Conservation (phyloP, 352 stramenopile genomes). For the Pythium pyrilobum region DNA sequence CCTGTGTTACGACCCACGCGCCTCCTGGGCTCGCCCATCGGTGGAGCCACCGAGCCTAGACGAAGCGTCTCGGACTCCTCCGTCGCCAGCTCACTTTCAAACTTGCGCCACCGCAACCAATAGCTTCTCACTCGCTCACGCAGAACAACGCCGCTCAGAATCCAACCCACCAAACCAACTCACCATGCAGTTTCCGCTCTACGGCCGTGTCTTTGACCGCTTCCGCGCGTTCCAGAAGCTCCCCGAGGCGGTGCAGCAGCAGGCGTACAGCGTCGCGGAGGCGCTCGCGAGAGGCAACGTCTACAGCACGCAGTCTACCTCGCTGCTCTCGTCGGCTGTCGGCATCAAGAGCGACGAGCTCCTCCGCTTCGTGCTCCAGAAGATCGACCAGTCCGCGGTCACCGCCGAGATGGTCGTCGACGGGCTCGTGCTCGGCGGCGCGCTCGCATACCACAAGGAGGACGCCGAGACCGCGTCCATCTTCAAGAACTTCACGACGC, state of each 20-base stretch:
- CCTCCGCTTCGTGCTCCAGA: no score
- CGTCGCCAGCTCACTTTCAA: no score
- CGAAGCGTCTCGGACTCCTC: no score
- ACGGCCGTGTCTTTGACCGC: constrained; percentile 12
- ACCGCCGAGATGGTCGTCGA: constrained; percentile 15
- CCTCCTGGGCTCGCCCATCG: no score
- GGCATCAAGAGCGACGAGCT: constrained; percentile 5
- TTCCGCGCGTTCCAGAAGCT: constrained; percentile 9
- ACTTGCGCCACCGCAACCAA: no score
- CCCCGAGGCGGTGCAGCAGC: constrained; percentile 1
- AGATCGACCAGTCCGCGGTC: constrained; percentile 10
- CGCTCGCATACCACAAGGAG: constrained; percentile 18
- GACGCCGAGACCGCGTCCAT: no score
- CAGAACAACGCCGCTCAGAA: no score
- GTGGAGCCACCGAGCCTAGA: no score
- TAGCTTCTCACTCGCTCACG: no score
- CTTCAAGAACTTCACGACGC: constrained; percentile 8
- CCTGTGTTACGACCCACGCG: no score
- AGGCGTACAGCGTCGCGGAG: background rate
- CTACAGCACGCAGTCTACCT: constrained; percentile 8
- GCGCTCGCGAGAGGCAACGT: constrained; percentile 11
- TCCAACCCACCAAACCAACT: no score
- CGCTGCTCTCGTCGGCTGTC: constrained; percentile 14
- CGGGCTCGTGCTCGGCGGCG: constrained; percentile 18
- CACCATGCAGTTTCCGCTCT: background rate